Evolutionary conservation across 306 rosid species (phyloP), one percentile per base, ranked within the genome.

Genomic region (Begonia peltatifolia): DNA sequence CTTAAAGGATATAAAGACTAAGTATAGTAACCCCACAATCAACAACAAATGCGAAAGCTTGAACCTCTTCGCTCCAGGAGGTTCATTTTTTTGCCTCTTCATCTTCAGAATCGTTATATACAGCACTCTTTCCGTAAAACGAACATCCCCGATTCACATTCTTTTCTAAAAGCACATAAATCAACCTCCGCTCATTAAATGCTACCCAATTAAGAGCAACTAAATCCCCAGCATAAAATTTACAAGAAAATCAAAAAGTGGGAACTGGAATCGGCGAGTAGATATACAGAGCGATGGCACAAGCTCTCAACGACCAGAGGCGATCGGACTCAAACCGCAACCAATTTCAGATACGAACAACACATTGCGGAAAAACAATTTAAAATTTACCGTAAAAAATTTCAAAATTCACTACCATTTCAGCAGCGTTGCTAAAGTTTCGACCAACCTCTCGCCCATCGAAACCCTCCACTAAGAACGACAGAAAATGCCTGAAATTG

Each of bases 71-170:
- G 73, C 71, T 63, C 50, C 83, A 9, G 72, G 62, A 65, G 85
- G 72, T 60, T 85, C 97, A 41, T 13, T 59, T 70, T 82, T 89
- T 35, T 58, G 73, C 73, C 93, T 79, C 80, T 74, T 89, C 97
- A 85, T 82, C 69, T 52, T 70, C 20, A 49, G 42, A 13, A 52
- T 55, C 38, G 38, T 30, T 5, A 2, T 30, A 30, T 30, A 30
- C 38, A 30, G 38, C 38, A 30, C 38, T 30, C 38, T 30, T 30
- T 6, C 38, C 38, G 38, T 30, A 30, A 30, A 54, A 18, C 46
- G 42, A 65, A 13, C 15, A 51, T 10, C 4, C 48, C 48, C 14
- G 11, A 10, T 44, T n/a, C 48, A 10, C 48, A 10, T 9, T 1
- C 46, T 42, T 20, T 6, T 2, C 10, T 12, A 42, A 42, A 42